Conservation (phyloP, 2,329 filamentous ascomycete genomes). For the Phialophora chinensis region DNA sequence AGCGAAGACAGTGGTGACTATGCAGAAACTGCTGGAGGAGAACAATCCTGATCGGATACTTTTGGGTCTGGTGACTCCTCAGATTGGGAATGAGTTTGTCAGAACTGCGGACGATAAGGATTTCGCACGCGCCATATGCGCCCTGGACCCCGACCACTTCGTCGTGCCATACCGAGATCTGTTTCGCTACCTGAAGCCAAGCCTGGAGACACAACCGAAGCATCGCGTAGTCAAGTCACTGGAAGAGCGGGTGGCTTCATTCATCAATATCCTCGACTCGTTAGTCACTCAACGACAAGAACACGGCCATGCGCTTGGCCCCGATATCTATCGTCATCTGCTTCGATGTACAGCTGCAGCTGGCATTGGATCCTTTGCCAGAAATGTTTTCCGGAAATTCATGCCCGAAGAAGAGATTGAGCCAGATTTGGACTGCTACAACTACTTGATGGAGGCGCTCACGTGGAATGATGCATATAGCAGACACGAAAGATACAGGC, state of each 20-base stretch:
- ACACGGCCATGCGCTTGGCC: conserved; percentile 47
- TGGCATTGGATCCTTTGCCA: conserved; percentile 53
- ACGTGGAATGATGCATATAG: conserved; percentile 54
- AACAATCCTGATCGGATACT: conserved; percentile 51
- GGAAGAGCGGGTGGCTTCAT: conserved; percentile 48
- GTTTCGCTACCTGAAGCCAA: conserved; percentile 57
- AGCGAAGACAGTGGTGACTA: conserved; percentile 18
- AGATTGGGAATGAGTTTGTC: conserved; percentile 40
- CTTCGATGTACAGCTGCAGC: conserved; percentile 59
- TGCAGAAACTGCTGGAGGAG: conserved; percentile 42
- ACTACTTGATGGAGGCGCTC: conserved; percentile 58
- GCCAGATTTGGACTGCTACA: conserved; percentile 61
- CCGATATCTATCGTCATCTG: conserved; percentile 59
- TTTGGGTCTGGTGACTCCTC: conserved; percentile 44
- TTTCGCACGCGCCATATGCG: conserved; percentile 57
- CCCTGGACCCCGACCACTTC: conserved; percentile 64
- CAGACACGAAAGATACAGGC: conserved; percentile 48
- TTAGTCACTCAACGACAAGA: conserved; percentile 49
- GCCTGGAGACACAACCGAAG: conserved; percentile 41
- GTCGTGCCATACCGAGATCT: conserved; percentile 55
- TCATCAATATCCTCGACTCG: conserved; percentile 46
- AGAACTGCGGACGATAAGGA: conserved; percentile 30
- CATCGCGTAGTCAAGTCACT: conserved; percentile 51
- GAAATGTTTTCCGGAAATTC: conserved; percentile 52
- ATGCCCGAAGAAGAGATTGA: conserved; percentile 48